Evolutionary conservation across 1,284 basidiomycete species (phyloP), one percentile per base, ranked within the genome.

Genomic region (Pterulicium gracile): DNA sequence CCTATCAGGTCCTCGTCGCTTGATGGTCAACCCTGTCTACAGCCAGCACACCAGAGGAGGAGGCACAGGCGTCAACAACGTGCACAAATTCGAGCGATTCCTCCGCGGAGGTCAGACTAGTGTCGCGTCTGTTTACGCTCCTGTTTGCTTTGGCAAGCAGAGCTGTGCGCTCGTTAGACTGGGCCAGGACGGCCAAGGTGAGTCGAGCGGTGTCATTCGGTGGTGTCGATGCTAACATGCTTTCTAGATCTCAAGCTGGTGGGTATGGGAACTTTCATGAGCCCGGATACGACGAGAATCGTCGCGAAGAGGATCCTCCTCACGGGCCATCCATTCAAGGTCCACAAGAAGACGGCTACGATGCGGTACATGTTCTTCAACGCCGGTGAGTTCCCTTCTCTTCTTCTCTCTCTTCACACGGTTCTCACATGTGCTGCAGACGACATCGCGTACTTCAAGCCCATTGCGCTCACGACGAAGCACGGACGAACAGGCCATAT

Each of bases 281-380:
- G 85, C 53, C 79, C 93, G 1, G 92, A 96, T 61, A 91, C 95
- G 13, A 93, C 89, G 0, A 79, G 96, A 4, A 78, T 98, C 62
- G 78, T 95, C 51, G 84, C 91, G 43, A 98, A 99, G 64, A 81
- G 94, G 17, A 81, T 96, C 61, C 74, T 98, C 50, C 74, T 99
- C 21, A 93, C 93, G 1, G 95, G 95, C 0, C 93, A 97, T 63
- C 95, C 95, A 0, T 92, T 91, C 81, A 96, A 95, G 61, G 84
- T 98, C 3, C 95, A 98, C 72, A 94, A 94, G 62, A 95, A 93
- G 72, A 95, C 90, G 1, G 94, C 93, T 0, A 98, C 95, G 3
- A 85, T 98, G 55, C 83, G 95, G 42, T 98, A 97, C 71, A 93
- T 99, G 91, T 97, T 98, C 69, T 98, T 98, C 75, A 88, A 95